Evolutionary conservation across 164 flowering plant genomes (phyloP).

Genomic region (Vitis vinifera): DNA sequence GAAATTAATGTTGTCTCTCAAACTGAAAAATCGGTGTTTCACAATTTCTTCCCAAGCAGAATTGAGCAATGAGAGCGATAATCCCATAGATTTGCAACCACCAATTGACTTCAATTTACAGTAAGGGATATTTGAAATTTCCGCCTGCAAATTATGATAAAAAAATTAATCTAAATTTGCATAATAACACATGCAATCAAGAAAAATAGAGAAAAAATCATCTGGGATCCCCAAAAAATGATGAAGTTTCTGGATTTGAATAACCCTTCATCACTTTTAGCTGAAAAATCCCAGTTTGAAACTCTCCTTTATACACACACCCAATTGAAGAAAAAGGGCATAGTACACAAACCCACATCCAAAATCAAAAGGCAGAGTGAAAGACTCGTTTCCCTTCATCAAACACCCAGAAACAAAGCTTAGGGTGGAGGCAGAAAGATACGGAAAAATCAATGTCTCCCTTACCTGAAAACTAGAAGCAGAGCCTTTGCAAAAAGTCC

Average conservation of each 20-base stretch:
- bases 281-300: too few species aligned
- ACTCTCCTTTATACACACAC: too few species aligned
- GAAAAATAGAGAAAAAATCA: background rate
- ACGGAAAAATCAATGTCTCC: background rate
- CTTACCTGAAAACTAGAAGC: conserved; percentile 5
- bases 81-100: conserved; percentile 23
- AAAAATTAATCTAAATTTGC: background rate
- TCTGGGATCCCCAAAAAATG: background rate
- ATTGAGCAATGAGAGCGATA: conserved; percentile 32
- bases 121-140: background rate
- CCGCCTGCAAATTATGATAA: conserved; percentile 7
- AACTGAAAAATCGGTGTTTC: conserved; percentile 9
- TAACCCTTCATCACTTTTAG: background rate
- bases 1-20: conserved; percentile 13
- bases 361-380: too few species aligned
- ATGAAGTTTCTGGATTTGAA: background rate
- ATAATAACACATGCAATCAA: background rate
- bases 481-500: background rate
- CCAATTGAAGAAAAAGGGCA: too few species aligned
- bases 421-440: background rate
- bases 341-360: too few species aligned
- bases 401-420: too few species aligned
- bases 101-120: background rate
- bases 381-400: too few species aligned
- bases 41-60: conserved; percentile 38